Conservation (phyloP, 768 basidiomycete genomes). For the Pholiota molesta region DNA sequence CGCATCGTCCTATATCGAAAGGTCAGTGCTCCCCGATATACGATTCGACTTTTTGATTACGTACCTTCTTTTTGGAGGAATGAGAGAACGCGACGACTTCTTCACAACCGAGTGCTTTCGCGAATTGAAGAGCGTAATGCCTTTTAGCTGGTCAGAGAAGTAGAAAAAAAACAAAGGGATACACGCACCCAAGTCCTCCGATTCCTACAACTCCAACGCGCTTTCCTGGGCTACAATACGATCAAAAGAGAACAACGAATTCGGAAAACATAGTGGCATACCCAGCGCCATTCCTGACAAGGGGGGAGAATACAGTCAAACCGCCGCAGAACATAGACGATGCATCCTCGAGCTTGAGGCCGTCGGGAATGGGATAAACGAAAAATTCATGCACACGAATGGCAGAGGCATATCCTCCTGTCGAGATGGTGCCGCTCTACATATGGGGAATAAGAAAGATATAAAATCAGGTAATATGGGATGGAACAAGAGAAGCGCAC, state of each 20-base stretch:
- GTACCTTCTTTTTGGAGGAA: slow-evolving; percentile 47
- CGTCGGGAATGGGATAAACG: slow-evolving; percentile 61
- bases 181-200: slow-evolving; percentile 53
- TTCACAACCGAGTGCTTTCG: slow-evolving; percentile 55
- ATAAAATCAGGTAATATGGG: neutral
- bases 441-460: neutral
- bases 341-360: slow-evolving; percentile 51
- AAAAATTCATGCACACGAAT: slow-evolving; percentile 54
- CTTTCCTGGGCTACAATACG: slow-evolving; percentile 54
- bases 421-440: slow-evolving; percentile 35
- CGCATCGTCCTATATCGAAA: slow-evolving; percentile 44
- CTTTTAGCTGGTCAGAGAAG: slow-evolving; percentile 14
- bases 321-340: slow-evolving; percentile 71
- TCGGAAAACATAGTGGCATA: slow-evolving; percentile 5
- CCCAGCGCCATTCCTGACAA: slow-evolving; percentile 52
- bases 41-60: neutral
- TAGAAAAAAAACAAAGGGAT: neutral
- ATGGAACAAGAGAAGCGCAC: slow-evolving; percentile 15
- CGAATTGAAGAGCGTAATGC: slow-evolving; percentile 38
- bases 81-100: slow-evolving; percentile 61
- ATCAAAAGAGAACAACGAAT: neutral
- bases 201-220: slow-evolving; percentile 69
- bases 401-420: slow-evolving; percentile 52
- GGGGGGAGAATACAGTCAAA: slow-evolving; percentile 64
- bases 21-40: too few relatives aligned